Evolutionary conservation across 78 protist species (phyloP), one percentile per base, ranked within the genome.

Genomic region (Dictyostelium discoideum): DNA sequence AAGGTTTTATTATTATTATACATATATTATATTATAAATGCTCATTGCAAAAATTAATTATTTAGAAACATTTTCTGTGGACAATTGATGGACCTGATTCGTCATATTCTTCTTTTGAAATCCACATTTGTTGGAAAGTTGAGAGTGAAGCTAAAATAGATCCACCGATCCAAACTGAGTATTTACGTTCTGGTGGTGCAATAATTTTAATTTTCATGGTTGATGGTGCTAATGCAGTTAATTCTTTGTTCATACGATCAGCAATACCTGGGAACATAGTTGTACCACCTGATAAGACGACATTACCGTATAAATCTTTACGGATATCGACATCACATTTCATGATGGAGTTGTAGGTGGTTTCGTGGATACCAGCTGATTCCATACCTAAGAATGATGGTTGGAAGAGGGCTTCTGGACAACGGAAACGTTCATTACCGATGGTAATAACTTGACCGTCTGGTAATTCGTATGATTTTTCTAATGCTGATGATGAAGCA

Each of bases 221-320:
- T 32, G 92, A 26, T 80, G 96, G 98, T 4, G 96, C 97, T 14
- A 93, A 85, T 37, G 50, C 60, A 5, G 83, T 80, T n/a, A 96
- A 63, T 44, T 93, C 97, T 20, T 48, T 44, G 32, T 67, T 6
- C 82, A 97, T 73, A 29, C 98, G 88, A 7, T 54, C 81, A 11
- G 81, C 78, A 16, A 97, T 9, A 13, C 97, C 96, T 1, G 50
- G 67, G 88, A 85, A 96, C 97, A 97, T 92, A 87, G 99, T 98
- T 32, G 98, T 88, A 46, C 99, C 99, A 42, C 99, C 99, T 10
- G 97, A 94, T 18, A 98, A 80, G 4, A 98, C 92, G 40, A 98
- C 84, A 67, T 97, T 97, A 32, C 50, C 11, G 54, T 50, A 87
- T 57, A 98, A 50, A 14, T 85, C 93, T 46, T 65, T 26, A 10